These are phyloP conservation scores for Colletotrichum tofieldiae DNA, from an alignment of 2,329 filamentous ascomycete species.

Conservation along the genomic window DNA sequence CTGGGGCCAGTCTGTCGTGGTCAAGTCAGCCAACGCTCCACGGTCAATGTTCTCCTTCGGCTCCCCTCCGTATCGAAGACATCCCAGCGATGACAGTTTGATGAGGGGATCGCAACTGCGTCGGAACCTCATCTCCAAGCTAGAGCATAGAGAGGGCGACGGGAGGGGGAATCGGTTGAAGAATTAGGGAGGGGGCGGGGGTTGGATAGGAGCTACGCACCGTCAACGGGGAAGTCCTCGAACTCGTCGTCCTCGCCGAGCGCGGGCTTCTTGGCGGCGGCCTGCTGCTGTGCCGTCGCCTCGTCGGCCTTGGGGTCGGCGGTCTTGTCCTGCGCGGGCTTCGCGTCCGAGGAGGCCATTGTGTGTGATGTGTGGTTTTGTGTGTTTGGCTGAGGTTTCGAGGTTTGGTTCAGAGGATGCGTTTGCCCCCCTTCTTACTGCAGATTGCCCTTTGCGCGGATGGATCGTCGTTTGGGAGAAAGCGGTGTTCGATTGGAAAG, in stretches of 20 bases:
- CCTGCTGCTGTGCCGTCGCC: conserved; percentile 73
- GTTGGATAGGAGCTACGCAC: conserved; percentile 64
- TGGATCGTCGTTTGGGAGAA: not conserved
- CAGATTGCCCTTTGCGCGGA: not conserved
- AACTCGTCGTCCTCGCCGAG: conserved; percentile 99
- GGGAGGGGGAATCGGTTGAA: not conserved
- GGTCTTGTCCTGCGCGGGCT: conserved; percentile 50
- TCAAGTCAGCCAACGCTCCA: not conserved
- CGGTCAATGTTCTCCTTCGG: not conserved
- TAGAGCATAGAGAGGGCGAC: not conserved
- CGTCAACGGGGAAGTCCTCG: conserved; percentile 97
- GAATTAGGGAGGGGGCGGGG: not conserved
- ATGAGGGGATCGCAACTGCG: not conserved
- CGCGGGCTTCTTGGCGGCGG: conserved; percentile 62
- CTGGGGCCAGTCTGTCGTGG: conserved; percentile 84
- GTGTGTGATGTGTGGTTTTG: conserved; percentile 20
- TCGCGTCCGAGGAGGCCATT: conserved; percentile 51
- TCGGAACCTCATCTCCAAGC: not conserved
- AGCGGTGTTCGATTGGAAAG: not conserved
- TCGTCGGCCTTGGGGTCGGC: conserved; percentile 59
- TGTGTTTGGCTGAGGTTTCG: conserved; percentile 7
- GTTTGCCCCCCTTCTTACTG: not conserved
- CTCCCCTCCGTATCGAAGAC: not conserved
- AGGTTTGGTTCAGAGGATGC: conserved; percentile 9
- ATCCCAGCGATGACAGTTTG: not conserved